Percentiles rank a stretch among this genome's conserved stretches.
Evolutionary conservation across 2,329 filamentous ascomycete species (phyloP).

Genomic region (Didymella arachidicola): DNA sequence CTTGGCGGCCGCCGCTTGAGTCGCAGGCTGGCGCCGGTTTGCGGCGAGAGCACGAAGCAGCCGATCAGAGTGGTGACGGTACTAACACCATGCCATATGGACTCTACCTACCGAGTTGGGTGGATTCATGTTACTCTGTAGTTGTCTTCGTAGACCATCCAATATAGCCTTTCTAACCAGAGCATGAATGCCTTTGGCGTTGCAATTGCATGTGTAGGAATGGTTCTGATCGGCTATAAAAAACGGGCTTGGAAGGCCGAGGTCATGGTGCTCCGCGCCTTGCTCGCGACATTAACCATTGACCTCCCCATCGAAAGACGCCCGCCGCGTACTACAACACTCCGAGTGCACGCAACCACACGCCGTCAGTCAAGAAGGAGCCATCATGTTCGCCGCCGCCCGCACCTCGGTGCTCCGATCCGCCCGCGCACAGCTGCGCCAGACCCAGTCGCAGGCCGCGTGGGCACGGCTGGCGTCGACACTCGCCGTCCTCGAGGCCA

Average conservation of each 20-base stretch:
- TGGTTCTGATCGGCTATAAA: too few species aligned
- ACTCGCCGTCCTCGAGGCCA: constrained; percentile 90
- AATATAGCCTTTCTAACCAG: background rate
- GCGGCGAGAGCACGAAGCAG: background rate
- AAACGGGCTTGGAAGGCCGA: constrained; percentile 5
- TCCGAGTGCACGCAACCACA: background rate
- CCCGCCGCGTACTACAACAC: background rate
- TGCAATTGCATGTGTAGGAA: too few species aligned
- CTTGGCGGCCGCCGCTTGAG: constrained; percentile 7
- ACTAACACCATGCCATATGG: too few species aligned
- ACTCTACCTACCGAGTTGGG: too few species aligned
- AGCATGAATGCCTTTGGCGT: too few species aligned
- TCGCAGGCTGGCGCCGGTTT: constrained; percentile 12
- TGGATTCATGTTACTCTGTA: too few species aligned
- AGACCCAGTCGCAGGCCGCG: constrained; percentile 57
- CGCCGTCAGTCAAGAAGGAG: background rate
- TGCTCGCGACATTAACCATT: constrained; percentile 2
- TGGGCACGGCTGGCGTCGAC: constrained; percentile 80
- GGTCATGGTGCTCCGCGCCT: constrained; percentile 13
- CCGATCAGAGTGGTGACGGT: too few species aligned
- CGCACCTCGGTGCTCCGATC: constrained; percentile 48
- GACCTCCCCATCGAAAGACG: background rate
- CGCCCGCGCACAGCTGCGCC: constrained; percentile 56
- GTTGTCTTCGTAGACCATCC: background rate
- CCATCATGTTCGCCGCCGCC: constrained; percentile 48